These are phyloP conservation scores for Fusarium luffae DNA, from an alignment of 2,329 filamentous ascomycete species.

Conservation along the genomic window DNA sequence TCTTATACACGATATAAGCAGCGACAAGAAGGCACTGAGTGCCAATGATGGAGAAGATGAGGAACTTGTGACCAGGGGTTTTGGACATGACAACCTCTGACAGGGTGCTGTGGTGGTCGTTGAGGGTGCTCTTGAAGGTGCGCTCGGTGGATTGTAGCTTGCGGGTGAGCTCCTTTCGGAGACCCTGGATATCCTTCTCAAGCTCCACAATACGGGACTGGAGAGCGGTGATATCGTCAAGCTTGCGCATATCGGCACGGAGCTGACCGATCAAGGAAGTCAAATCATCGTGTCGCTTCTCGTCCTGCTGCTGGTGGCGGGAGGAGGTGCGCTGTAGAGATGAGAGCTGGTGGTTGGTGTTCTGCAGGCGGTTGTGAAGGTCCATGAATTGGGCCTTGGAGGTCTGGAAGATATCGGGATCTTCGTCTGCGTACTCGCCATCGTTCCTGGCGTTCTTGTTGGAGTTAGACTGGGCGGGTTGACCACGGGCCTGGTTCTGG, in stretches of 20 bases:
- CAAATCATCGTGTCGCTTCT: conserved; percentile 68
- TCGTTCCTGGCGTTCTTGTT: conserved; percentile 48
- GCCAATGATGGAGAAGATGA: conserved; percentile 77
- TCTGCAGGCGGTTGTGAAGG: conserved; percentile 84
- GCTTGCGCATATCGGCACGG: conserved; percentile 57
- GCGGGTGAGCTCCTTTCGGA: conserved; percentile 62
- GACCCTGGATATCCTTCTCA: conserved; percentile 67
- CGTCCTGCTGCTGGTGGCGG: conserved; percentile 60
- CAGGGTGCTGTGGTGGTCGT: conserved; percentile 62
- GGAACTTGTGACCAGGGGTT: conserved; percentile 61
- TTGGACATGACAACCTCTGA: conserved; percentile 60
- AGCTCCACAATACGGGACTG: conserved; percentile 62
- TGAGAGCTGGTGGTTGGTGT: conserved; percentile 74
- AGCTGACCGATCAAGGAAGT: conserved; percentile 60
- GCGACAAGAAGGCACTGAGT: conserved; percentile 77
- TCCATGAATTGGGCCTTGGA: conserved; percentile 79
- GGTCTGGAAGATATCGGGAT: conserved; percentile 59
- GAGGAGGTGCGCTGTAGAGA: conserved; percentile 69
- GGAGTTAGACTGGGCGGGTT: conserved; percentile 36
- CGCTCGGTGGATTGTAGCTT: conserved; percentile 64
- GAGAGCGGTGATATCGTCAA: conserved; percentile 59
- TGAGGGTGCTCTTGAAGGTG: conserved; percentile 63
- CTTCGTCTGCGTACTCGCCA: conserved; percentile 59
- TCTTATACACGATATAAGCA: conserved; percentile 83
- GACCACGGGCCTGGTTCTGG: conserved; percentile 24